phyloP scores from a whole-genome alignment of 2,329 filamentous ascomycete genomes.

The Chalaropsis ovoidea region DNA sequence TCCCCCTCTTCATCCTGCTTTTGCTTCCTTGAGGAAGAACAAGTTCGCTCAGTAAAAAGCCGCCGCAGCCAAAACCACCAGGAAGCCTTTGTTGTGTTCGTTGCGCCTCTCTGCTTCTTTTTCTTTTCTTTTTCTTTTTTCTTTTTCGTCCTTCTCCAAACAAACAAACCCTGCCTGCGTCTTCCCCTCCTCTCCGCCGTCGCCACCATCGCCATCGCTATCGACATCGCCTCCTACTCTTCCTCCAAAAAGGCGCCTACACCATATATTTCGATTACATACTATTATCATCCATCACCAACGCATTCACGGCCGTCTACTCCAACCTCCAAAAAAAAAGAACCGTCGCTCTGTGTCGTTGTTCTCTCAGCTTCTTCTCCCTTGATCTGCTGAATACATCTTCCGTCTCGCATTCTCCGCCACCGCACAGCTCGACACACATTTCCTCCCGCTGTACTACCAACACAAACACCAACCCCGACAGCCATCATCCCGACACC shows the following conservation, averaged over 20 bases:
- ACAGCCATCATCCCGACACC: neutral
- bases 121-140: neutral
- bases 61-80: no score
- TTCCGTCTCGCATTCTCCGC: neutral
- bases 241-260: neutral
- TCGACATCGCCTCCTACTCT: neutral
- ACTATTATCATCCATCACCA: constrained; percentile 4
- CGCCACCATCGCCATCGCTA: neutral
- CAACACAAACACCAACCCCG: neutral
- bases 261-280: constrained; percentile 5
- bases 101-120: no score
- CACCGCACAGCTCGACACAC: no score
- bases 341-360: no score
- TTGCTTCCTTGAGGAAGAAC: neutral
- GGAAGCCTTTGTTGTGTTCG: no score
- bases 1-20: neutral
- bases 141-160: neutral
- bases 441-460: neutral
- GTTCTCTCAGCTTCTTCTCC: neutral
- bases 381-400: neutral
- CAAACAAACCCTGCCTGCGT: neutral
- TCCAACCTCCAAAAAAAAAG: constrained; percentile 27
- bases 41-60: no score
- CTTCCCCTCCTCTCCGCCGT: neutral
- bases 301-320: neutral